phyloP scores from a whole-genome alignment of 495 filamentous ascomycete genomes.

The Cladorrhinum samala region DNA sequence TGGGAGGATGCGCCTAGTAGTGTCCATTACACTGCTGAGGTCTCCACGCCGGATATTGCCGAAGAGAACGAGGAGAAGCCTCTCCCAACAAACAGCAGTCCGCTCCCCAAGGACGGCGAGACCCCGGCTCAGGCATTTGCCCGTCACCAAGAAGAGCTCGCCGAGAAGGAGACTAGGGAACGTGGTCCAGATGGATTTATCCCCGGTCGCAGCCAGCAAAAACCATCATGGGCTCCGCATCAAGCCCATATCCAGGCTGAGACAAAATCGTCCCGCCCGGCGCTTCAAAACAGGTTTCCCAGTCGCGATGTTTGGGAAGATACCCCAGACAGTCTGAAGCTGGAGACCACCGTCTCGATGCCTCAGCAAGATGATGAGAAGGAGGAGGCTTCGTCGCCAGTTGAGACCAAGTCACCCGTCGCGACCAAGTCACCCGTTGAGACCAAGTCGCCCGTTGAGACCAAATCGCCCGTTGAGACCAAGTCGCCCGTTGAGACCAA shows the following conservation, averaged over 20 bases:
- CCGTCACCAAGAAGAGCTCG: slow-evolving; percentile 48
- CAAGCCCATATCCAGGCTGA: slow-evolving; percentile 37
- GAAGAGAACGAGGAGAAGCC: slow-evolving; percentile 53
- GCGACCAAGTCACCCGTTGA: slow-evolving; percentile 18
- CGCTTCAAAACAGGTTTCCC: slow-evolving; percentile 70
- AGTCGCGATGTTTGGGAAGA: slow-evolving; percentile 98
- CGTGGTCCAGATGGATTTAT: slow-evolving; percentile 39
- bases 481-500: no score
- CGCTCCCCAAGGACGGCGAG: slow-evolving; percentile 33
- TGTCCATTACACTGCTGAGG: slow-evolving; percentile 73
- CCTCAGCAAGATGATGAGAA: slow-evolving; percentile 48
- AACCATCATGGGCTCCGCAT: slow-evolving; percentile 39
- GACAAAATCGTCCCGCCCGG: slow-evolving; percentile 40
- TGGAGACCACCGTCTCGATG: slow-evolving; percentile 69
- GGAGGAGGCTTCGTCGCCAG: slow-evolving; percentile 5
- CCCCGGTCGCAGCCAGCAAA: slow-evolving; percentile 41
- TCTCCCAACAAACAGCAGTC: no score
- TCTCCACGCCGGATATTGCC: slow-evolving; percentile 67
- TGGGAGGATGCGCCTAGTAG: slow-evolving; percentile 97
- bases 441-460: slow-evolving; percentile 23
- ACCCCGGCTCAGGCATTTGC: slow-evolving; percentile 50
- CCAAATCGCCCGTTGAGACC: no score
- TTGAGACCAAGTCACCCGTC: slow-evolving; percentile 14
- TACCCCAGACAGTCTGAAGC: slow-evolving; percentile 71
- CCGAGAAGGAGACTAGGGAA: slow-evolving; percentile 40